Evolutionary conservation across 2,329 filamentous ascomycete species (phyloP).

Genomic region (Aspergillus neotritici): DNA sequence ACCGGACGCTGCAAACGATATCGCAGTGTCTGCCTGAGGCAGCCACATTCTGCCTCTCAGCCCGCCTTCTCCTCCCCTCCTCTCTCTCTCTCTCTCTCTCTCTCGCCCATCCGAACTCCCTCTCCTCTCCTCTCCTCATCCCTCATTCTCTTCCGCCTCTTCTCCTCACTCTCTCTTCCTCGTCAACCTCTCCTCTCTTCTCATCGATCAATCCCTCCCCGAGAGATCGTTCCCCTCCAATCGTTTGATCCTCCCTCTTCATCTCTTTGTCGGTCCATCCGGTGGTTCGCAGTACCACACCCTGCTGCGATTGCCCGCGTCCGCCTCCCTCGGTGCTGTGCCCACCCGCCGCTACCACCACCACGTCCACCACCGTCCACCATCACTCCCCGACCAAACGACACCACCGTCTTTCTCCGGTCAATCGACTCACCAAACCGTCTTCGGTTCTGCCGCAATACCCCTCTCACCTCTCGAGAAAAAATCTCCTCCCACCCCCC

Average conservation of each 20-base stretch:
- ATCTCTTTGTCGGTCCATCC: conserved; percentile 1
- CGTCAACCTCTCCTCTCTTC: conserved; percentile 4
- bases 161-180: conserved; percentile 10
- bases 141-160: conserved; percentile 8
- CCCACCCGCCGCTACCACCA: conserved; percentile 12
- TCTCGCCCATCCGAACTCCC: conserved; percentile 11
- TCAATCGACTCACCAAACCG: conserved; percentile 19
- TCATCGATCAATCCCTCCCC: conserved; percentile 4
- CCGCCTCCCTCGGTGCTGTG: conserved; percentile 14
- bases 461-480: conserved; percentile 19
- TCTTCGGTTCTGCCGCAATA: conserved; percentile 19
- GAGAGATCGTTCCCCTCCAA: conserved; percentile 5
- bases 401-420: conserved; percentile 16
- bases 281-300: too few species aligned
- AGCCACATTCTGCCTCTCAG: conserved; percentile 1
- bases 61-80: conserved; percentile 3
- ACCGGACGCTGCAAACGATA: conserved; percentile 22
- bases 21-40: conserved; percentile 4
- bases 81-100: conserved; percentile 11
- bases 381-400: background rate
- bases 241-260: conserved; percentile 2
- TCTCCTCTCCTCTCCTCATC: conserved; percentile 13
- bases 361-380: background rate
- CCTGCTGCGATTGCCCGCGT: conserved; percentile 4
- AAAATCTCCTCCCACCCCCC: too few species aligned